Percentiles rank a stretch among this genome's conserved stretches.
Conservation (phyloP, 768 basidiomycete species). For the Hygrophorus pudorinus region DNA sequence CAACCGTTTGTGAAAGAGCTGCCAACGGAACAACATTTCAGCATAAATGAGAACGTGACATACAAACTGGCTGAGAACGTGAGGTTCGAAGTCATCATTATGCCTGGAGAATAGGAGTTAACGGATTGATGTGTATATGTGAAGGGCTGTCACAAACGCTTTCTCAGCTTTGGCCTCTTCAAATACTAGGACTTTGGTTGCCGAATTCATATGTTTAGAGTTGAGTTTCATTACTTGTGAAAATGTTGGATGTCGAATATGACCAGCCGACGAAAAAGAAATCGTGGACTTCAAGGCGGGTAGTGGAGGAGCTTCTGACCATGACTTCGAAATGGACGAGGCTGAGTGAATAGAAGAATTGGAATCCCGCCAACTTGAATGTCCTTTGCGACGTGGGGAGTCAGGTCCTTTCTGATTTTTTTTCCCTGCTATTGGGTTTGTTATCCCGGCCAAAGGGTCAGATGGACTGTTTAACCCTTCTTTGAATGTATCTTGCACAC, state of each 20-base stretch:
- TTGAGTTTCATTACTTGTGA: constrained; percentile 32
- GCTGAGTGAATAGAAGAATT: constrained; percentile 12
- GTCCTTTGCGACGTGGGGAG: constrained; percentile 18
- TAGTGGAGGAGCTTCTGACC: constrained; percentile 34
- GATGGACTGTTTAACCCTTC: constrained; percentile 31
- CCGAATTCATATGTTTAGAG: constrained; percentile 21
- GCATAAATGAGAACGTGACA: constrained; percentile 63
- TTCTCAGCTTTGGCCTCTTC: neutral
- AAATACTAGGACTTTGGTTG: neutral
- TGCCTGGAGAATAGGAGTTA: constrained; percentile 10
- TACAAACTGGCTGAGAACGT: constrained; percentile 32
- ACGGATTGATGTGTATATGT: neutral
- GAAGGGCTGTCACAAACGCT: neutral
- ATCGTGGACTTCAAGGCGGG: constrained; percentile 25
- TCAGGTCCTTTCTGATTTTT: constrained; percentile 16
- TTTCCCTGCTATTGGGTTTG: constrained; percentile 10
- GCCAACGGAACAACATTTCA: constrained; percentile 68
- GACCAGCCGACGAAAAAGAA: constrained; percentile 33
- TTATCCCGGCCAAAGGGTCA: constrained; percentile 14
- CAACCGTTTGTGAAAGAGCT: constrained; percentile 55
- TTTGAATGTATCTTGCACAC: constrained; percentile 43
- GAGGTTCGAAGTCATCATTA: constrained; percentile 21
- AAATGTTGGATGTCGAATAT: constrained; percentile 29
- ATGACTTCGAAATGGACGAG: constrained; percentile 38
- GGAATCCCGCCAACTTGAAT: constrained; percentile 6